Base-by-base conservation (phyloP, 352 stramenopile species). In the Sclerospora graminicola region DNA sequence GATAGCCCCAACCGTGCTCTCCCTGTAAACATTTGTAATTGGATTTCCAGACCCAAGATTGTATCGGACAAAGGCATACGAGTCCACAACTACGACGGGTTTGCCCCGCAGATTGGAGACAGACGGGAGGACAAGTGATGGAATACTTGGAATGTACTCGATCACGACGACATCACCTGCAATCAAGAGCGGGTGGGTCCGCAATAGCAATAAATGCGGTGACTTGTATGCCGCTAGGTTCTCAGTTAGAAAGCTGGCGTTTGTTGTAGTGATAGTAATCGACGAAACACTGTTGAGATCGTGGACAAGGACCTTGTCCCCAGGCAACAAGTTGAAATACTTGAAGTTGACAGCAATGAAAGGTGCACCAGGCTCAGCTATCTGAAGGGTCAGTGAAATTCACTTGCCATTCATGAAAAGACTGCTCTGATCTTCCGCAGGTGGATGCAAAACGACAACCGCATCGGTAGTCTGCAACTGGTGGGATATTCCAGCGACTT, bases 291-390 rank as follows among this genome's bases (percentile, higher is more conserved):
- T 23, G 20, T 57, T 54, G 8, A 24, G 35, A 50, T 55, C 50
- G 23, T 36, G 48, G 18, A 67, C 43, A 4, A 64, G 14, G 21
- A 67, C 27, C 24, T 60, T 63, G 28, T 67, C 58, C 9, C 58
- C 54, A 24, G 45, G 15, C 19, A 67, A 26, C 40, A 67, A 58
- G 13, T 54, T 31, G 10, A 67, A 29, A 24, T 23, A 27, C 38
- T 60, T 41, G 14, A 67, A 57, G 26, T 67, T 67, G 8, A 67
- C 48, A 41, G 58, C 54, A 28, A 67, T 41, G 24, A 42, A 63
- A 33, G 26, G 18, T 46, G 58, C 58, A 16, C 29, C 41, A 47
- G 48, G 29, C 35, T 64, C 44, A 23, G 23, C n/a, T 27, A 62
- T 54, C 34, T 43, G 23, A 31, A 58, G 47, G 24, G 18, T 27